These are phyloP conservation scores for Simplicillium sp. DNA, from an alignment of 2,329 filamentous ascomycete species.

Conservation along the genomic window DNA sequence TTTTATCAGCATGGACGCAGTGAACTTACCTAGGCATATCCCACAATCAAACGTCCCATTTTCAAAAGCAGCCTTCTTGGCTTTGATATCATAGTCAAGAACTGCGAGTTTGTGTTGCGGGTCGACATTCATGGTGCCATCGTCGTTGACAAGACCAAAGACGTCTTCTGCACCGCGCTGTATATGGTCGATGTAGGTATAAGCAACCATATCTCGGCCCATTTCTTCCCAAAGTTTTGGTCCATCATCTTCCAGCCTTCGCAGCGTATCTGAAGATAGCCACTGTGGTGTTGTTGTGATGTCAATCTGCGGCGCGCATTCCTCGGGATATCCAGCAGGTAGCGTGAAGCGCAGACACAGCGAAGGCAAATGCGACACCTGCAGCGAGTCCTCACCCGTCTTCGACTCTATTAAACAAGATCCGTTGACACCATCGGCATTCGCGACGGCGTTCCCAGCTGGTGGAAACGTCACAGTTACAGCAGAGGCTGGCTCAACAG, in stretches of 20 bases:
- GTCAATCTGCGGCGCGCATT: constrained; percentile 37
- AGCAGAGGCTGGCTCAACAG: constrained; percentile 43
- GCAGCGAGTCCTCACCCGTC: constrained; percentile 31
- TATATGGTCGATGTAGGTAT: constrained; percentile 53
- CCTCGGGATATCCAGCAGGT: constrained; percentile 48
- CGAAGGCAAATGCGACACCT: constrained; percentile 48
- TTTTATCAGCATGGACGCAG: not conserved
- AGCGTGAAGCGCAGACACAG: constrained; percentile 43
- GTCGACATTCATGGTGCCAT: constrained; percentile 40
- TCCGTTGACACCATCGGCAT: constrained; percentile 5
- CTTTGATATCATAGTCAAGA: constrained; percentile 68
- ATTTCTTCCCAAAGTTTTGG: constrained; percentile 51
- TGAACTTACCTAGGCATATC: constrained; percentile 59
- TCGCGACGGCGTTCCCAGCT: constrained; percentile 14
- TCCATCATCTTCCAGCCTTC: constrained; percentile 39
- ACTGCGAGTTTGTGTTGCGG: constrained; percentile 58
- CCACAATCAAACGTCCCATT: constrained; percentile 80
- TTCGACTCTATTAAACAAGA: not conserved
- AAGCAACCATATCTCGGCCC: constrained; percentile 49
- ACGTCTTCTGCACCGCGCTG: constrained; percentile 49
- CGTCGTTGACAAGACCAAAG: constrained; percentile 45
- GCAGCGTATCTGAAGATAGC: constrained; percentile 40
- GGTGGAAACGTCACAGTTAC: constrained; percentile 50
- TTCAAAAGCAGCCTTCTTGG: constrained; percentile 67
- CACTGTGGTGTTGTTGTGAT: constrained; percentile 48